These are phyloP conservation scores for Boeremia exigua DNA, from an alignment of 2,329 filamentous ascomycete species.

Conservation along the genomic window DNA sequence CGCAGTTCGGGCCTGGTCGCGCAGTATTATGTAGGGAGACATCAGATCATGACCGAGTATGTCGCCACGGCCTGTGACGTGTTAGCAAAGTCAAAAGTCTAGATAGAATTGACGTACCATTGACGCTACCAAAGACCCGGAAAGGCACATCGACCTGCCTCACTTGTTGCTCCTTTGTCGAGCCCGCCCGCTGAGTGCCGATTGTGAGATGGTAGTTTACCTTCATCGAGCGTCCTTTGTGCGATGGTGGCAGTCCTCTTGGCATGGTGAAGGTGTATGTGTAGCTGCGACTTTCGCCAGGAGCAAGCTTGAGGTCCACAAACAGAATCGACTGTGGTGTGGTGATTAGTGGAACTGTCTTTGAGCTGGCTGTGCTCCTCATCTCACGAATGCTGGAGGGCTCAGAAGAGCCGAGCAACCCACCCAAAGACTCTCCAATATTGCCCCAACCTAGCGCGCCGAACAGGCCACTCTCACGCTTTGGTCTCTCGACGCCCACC, in stretches of 20 bases:
- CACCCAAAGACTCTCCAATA: conserved; percentile 85
- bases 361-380: conserved; percentile 84
- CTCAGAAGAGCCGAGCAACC: conserved; percentile 83
- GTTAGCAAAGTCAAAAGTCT: conserved; percentile 24
- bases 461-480: conserved; percentile 79
- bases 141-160: conserved; percentile 93
- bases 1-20: conserved; percentile 72
- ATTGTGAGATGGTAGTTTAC: conserved; percentile 90
- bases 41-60: conserved; percentile 93
- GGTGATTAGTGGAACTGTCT: conserved; percentile 87
- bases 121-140: conserved; percentile 90
- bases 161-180: conserved; percentile 75
- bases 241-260: conserved; percentile 85
- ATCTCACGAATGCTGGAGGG: conserved; percentile 95
- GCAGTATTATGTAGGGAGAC: conserved; percentile 88
- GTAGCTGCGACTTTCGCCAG: conserved; percentile 87
- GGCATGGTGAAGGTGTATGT: conserved; percentile 88
- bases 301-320: conserved; percentile 84
- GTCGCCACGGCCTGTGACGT: conserved; percentile 69
- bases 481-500: conserved; percentile 76
- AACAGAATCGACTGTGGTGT: conserved; percentile 96
- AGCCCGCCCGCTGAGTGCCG: conserved; percentile 85
- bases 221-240: conserved; percentile 92
- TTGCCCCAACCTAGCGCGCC: conserved; percentile 86
- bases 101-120: conserved; percentile 56